phyloP scores from a whole-genome alignment of 805 yeast genomes.

The Lachancea waltii region DNA sequence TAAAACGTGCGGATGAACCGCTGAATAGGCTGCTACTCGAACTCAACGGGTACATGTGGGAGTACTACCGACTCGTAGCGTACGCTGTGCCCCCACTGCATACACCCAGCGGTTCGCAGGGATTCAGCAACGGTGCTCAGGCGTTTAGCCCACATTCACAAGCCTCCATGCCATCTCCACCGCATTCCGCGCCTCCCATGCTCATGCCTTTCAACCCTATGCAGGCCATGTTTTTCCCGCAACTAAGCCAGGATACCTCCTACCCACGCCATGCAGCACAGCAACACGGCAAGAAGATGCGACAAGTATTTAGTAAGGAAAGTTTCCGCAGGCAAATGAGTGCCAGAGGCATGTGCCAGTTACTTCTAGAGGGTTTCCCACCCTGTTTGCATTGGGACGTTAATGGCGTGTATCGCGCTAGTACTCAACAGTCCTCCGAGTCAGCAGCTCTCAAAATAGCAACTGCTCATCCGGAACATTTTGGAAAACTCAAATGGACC shows the following conservation, averaged over 20 bases:
- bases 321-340: slow-evolving; percentile 33
- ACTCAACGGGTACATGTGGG: slow-evolving; percentile 31
- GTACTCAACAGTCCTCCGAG: slow-evolving; percentile 1
- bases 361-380: slow-evolving; percentile 29
- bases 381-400: slow-evolving; percentile 28
- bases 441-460: slow-evolving; percentile 8
- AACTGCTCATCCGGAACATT: slow-evolving; percentile 24
- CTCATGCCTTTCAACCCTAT: slow-evolving; percentile 9
- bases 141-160: too few species aligned
- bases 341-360: slow-evolving; percentile 30
- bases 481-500: slow-evolving; percentile 33
- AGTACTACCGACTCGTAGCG: slow-evolving; percentile 26
- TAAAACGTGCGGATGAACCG: slow-evolving; percentile 18
- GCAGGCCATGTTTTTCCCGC: slow-evolving; percentile 7
- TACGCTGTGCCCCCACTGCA: slow-evolving; percentile 20
- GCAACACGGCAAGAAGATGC: slow-evolving; percentile 18
- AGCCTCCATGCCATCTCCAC: too few species aligned
- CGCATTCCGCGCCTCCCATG: slow-evolving; percentile 6
- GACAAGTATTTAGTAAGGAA: slow-evolving; percentile 29
- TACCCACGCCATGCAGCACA: slow-evolving; percentile 7
- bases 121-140: too few species aligned
- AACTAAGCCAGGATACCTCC: slow-evolving; percentile 3
- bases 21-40: slow-evolving; percentile 23
- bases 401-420: slow-evolving; percentile 3
- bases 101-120: slow-evolving; percentile 1